phyloP scores from a whole-genome alignment of 352 stramenopile genomes.

The Peronospora belbahrii region DNA sequence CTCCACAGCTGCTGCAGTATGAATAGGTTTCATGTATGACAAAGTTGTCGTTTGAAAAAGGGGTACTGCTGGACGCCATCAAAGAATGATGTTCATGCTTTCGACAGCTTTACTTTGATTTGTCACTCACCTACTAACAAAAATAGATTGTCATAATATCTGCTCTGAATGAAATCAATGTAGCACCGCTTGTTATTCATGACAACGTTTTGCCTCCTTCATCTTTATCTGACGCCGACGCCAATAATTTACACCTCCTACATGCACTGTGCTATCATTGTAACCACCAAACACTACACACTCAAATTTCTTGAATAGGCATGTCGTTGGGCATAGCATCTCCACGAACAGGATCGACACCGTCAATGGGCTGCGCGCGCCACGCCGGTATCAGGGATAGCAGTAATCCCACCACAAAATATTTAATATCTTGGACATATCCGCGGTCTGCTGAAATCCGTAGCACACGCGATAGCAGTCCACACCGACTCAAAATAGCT shows the following conservation, averaged over 20 bases:
- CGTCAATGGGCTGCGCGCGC: slow-evolving; percentile 54
- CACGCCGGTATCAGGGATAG: slow-evolving; percentile 74
- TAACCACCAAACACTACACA: slow-evolving; percentile 9
- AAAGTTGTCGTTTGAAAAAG: slow-evolving; percentile 52
- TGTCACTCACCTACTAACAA: background rate
- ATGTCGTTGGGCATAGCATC: slow-evolving; percentile 49
- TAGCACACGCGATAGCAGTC: slow-evolving; percentile 40
- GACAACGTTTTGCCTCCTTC: no score
- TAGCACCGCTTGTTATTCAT: slow-evolving; percentile 13
- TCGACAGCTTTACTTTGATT: no score
- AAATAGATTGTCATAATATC: background rate
- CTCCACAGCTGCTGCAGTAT: no score
- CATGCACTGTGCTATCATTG: background rate
- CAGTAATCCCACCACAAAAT: slow-evolving; percentile 67
- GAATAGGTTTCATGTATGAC: no score
- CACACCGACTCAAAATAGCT: slow-evolving; percentile 19
- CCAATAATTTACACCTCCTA: slow-evolving; percentile 25
- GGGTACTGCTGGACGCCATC: slow-evolving; percentile 61
- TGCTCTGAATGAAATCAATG: slow-evolving; percentile 6
- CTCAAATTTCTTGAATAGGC: slow-evolving; percentile 72
- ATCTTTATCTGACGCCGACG: slow-evolving; percentile 4
- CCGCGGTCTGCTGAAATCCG: slow-evolving; percentile 69
- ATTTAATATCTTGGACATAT: slow-evolving; percentile 66
- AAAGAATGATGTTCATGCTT: slow-evolving; percentile 34
- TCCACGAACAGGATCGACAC: slow-evolving; percentile 23